These are phyloP conservation scores for Misopates orontium DNA, from an alignment of 257 asterid species.

Conservation along the genomic window DNA sequence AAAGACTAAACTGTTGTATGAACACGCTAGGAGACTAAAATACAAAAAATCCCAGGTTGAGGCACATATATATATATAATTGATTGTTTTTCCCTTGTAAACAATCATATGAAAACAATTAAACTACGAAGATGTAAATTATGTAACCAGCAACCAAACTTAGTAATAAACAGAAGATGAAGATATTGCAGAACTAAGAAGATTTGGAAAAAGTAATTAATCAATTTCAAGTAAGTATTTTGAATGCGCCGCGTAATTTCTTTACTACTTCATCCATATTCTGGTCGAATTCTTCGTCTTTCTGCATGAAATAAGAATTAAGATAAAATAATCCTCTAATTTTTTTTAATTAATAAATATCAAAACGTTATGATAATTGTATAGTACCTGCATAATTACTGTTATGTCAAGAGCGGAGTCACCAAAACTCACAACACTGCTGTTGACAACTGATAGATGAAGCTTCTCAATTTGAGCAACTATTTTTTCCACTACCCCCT, in stretches of 20 bases:
- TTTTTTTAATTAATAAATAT: too few species aligned
- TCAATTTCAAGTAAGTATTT: constrained; percentile 19
- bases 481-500: constrained; percentile 51
- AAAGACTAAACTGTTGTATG: too few species aligned
- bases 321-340: neutral
- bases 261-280: constrained; percentile 42
- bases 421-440: constrained; percentile 63
- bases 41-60: too few species aligned
- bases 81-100: too few species aligned
- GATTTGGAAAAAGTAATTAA: too few species aligned
- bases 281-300: constrained; percentile 31
- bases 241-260: constrained; percentile 32
- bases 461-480: constrained; percentile 63
- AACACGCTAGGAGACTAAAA: too few species aligned
- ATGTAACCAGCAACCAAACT: too few species aligned
- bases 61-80: too few species aligned
- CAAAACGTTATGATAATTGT: neutral
- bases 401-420: constrained; percentile 62
- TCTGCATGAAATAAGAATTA: constrained; percentile 31
- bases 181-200: too few species aligned
- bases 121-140: too few species aligned
- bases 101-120: too few species aligned
- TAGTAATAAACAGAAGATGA: too few species aligned
- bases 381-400: constrained; percentile 60
- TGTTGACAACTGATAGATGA: constrained; percentile 54